phyloP scores from a whole-genome alignment of 495 filamentous ascomycete species.

The Cladorrhinum samala region DNA sequence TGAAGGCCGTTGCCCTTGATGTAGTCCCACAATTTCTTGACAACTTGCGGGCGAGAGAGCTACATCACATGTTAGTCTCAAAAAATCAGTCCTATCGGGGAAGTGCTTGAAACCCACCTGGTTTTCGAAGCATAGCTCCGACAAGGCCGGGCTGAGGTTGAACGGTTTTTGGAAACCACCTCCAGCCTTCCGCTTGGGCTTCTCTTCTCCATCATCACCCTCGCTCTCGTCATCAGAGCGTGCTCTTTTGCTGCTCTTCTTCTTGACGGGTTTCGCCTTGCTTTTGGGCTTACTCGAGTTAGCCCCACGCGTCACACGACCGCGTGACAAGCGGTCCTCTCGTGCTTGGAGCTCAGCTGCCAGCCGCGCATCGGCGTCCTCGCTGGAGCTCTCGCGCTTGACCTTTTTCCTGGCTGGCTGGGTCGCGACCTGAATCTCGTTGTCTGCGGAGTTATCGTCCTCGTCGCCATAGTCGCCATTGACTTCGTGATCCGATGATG shows the following conservation, averaged over 20 bases:
- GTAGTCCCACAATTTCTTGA: conserved; percentile 92
- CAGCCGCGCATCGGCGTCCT: conserved; percentile 75
- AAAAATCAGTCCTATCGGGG: too few species aligned
- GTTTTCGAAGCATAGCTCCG: conserved; percentile 51
- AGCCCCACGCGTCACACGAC: conserved; percentile 65
- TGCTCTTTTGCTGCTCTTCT: conserved; percentile 73
- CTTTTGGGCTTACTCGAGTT: conserved; percentile 41
- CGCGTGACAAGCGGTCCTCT: conserved; percentile 63
- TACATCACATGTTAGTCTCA: conserved; percentile 30
- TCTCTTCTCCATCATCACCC: conserved; percentile 51
- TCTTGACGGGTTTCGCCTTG: conserved; percentile 49
- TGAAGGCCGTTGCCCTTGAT: conserved; percentile 83
- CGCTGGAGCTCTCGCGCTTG: conserved; percentile 48
- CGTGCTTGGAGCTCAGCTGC: conserved; percentile 88
- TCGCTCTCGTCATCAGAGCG: conserved; percentile 77
- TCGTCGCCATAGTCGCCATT: conserved; percentile 32
- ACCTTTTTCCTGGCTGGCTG: conserved; percentile 49
- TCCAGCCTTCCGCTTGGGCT: conserved; percentile 46
- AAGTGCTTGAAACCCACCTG: conserved; percentile 55
- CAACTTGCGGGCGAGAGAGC: conserved; percentile 89
- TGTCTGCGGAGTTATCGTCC: conserved; percentile 31
- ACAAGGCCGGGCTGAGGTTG: conserved; percentile 43
- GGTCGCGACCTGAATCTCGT: conserved; percentile 48
- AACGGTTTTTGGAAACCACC: conserved; percentile 49
- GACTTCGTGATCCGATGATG: conserved; percentile 23